Evolutionary conservation across 257 asterid species (phyloP), one percentile per base, ranked within the genome.

Genomic region (Lycium barbarum): DNA sequence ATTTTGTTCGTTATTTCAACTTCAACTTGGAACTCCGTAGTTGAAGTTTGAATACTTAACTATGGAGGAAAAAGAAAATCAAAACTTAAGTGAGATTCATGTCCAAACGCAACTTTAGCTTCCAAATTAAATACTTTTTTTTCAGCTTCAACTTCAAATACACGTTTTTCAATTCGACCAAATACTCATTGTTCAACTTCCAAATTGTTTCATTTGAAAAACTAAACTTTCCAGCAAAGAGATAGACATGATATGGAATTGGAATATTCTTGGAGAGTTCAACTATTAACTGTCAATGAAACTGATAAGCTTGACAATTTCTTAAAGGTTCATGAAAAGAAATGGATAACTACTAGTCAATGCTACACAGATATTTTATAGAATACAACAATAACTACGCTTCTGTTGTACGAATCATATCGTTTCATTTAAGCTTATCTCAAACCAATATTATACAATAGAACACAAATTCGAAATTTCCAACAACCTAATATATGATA

Each of bases 201-300:
- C 76, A 7, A 67, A 20, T 72, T 43, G 58, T 72, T 45, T 45
- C 80, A 72, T 72, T n/a, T 45, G 1, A 43, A 72, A 71, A 62
- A 62, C 70, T 26, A 4, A 17, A 4, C 6, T 9, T 63, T 33
- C 43, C 9, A n/a, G 59, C n/a, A 45, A 47, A 47, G 40, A 12
- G 43, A 22, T 49, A 74, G 43, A 45, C 59, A 74, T 74, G 59
- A 20, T 49, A 74, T 74, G 43, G 13, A 74, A 74, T 74, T 74
- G 43, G 20, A 49, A 11, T 13, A 70, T 17, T 70, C 11, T 74
- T 49, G n/a, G 43, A 49, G n/a, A 9, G 20, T 49, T 74, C 43
- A 49, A 74, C 62, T 12, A 74, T 22, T 49, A 74, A 74, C 43
- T 1, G 62, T 14, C 40, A 53, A 3, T 14, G 0, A 53, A 78